phyloP scores from a whole-genome alignment of 2,329 filamentous ascomycete species.

The Teratosphaeria nubilosa region DNA sequence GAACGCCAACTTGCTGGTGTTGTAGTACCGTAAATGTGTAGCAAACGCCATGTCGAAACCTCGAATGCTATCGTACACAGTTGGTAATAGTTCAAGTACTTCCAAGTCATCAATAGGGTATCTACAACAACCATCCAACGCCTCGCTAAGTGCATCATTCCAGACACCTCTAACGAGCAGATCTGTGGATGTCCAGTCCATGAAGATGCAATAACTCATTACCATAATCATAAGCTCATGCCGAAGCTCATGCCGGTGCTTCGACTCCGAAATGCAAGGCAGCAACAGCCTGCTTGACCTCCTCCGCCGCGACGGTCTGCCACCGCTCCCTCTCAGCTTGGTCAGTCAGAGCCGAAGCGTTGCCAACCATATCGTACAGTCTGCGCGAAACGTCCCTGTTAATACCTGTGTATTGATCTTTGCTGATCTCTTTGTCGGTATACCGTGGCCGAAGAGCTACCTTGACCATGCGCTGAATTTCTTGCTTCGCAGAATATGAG shows the following conservation, averaged over 20 bases:
- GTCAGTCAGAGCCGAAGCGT: conserved; percentile 45
- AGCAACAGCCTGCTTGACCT: conserved; percentile 65
- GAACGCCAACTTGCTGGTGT: not conserved
- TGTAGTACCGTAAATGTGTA: not conserved
- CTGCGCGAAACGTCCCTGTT: conserved; percentile 82
- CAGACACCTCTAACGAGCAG: not conserved
- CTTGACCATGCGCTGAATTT: conserved; percentile 81
- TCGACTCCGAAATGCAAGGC: conserved; percentile 15
- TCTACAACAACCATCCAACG: not conserved
- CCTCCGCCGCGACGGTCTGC: conserved; percentile 65
- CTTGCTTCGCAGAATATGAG: conserved; percentile 75
- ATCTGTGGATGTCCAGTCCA: not conserved
- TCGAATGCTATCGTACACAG: not conserved
- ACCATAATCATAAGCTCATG: not conserved
- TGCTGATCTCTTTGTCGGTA: conserved; percentile 65
- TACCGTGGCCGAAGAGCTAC: conserved; percentile 74
- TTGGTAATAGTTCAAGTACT: not conserved
- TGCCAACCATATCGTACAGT: conserved; percentile 62
- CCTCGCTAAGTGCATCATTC: not conserved
- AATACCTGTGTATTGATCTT: conserved; percentile 85
- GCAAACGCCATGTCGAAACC: not conserved
- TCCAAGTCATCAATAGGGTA: not conserved
- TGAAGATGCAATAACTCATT: not conserved
- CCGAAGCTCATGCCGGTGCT: not conserved
- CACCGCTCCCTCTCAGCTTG: conserved; percentile 57